A percentile compares a stretch with the other conserved stretches of the same genome.
phyloP scores from a whole-genome alignment of 768 basidiomycete species.

The Gloeopeniophorella convolvens region DNA sequence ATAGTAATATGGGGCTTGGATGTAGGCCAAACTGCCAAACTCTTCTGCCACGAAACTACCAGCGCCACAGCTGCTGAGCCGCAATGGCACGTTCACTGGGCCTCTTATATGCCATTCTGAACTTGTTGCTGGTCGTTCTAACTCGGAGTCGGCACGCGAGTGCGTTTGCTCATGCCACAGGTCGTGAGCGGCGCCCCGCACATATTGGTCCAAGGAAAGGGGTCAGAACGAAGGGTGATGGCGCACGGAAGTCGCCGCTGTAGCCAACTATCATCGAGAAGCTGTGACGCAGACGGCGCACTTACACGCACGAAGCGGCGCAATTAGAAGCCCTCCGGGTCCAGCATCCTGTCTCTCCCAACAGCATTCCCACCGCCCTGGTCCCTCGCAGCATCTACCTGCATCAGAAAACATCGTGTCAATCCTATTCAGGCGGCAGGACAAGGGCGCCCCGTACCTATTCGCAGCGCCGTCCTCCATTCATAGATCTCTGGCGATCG shows the following conservation, averaged over 20 bases:
- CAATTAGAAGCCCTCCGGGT: not conserved
- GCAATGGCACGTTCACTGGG: too few relatives aligned
- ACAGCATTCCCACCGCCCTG: too few relatives aligned
- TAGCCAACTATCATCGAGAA: not conserved
- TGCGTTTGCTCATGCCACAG: too few relatives aligned
- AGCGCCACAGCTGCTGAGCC: too few relatives aligned
- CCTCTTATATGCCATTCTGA: not conserved
- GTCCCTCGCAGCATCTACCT: not conserved
- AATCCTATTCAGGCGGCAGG: not conserved
- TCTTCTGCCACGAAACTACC: too few relatives aligned
- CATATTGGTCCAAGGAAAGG: not conserved
- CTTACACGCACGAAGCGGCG: not conserved
- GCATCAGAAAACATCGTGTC: not conserved
- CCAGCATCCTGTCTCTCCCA: not conserved
- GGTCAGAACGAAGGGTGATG: constrained; percentile 1
- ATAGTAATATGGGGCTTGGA: not conserved
- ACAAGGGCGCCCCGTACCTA: too few relatives aligned
- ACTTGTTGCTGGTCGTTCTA: not conserved
- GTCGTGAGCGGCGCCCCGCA: not conserved
- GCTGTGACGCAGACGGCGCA: not conserved
- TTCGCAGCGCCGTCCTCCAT: too few relatives aligned
- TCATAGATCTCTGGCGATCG: not conserved
- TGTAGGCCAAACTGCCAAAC: not conserved
- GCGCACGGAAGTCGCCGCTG: constrained; percentile 12
- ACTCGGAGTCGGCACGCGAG: not conserved